Evolutionary conservation across 1,284 basidiomycete species (phyloP).

Genomic region (Golubevia pallescens): DNA sequence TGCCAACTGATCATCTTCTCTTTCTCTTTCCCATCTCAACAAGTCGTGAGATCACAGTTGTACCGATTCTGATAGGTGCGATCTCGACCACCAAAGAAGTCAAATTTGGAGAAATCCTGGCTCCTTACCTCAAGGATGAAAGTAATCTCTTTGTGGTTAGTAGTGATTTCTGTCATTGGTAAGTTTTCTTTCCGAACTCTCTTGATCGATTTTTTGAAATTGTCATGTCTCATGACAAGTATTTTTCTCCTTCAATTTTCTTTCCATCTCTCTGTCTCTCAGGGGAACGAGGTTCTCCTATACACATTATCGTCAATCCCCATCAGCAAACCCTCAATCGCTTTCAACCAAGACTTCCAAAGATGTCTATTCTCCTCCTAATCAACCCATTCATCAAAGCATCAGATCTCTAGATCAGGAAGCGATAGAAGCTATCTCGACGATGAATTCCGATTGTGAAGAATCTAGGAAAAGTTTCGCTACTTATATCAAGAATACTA

Average conservation of each 20-base stretch:
- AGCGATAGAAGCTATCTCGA: constrained; percentile 78
- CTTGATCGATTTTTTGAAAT: too few species aligned
- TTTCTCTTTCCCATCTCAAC: constrained; percentile 1
- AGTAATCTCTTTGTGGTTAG: constrained; percentile 89
- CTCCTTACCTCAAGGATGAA: constrained; percentile 77
- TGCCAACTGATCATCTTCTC: neutral
- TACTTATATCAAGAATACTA: constrained; percentile 78
- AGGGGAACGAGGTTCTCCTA: constrained; percentile 91
- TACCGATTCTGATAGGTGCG: constrained; percentile 90
- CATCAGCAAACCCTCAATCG: constrained; percentile 64
- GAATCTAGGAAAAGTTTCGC: constrained; percentile 59
- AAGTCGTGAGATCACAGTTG: constrained; percentile 80
- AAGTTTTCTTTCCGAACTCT: constrained; percentile 57
- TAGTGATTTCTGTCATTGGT: constrained; percentile 99
- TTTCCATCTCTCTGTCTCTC: neutral
- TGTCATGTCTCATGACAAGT: too few species aligned
- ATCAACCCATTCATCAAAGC: constrained; percentile 67
- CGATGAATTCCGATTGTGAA: constrained; percentile 68
- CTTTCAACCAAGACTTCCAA: constrained; percentile 7
- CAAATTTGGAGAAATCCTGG: constrained; percentile 75
- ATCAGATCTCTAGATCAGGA: constrained; percentile 78
- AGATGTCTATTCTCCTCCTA: constrained; percentile 35
- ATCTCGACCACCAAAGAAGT: constrained; percentile 73
- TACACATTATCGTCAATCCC: constrained; percentile 82
- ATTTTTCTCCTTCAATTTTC: constrained; percentile 16